Conservation (phyloP, 2,329 filamentous ascomycete species). For the Neurospora crassa region DNA sequence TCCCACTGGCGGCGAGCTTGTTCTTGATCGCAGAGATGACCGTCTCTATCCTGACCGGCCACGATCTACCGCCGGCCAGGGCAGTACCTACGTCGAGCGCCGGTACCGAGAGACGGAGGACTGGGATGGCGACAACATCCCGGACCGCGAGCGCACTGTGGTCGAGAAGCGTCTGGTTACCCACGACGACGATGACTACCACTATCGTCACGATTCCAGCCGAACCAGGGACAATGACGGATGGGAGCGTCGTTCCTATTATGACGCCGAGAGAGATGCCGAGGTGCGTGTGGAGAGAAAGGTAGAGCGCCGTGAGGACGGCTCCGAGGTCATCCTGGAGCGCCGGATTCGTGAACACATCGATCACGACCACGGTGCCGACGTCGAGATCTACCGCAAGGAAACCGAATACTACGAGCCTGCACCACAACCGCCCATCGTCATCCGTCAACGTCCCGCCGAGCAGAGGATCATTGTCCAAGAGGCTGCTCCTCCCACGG, state of each 20-base stretch:
- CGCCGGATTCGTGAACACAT: slow-evolving; percentile 39
- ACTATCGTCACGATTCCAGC: slow-evolving; percentile 24
- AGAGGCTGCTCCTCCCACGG: slow-evolving; percentile 25
- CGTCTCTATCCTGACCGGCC: slow-evolving; percentile 38
- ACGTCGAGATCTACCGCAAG: slow-evolving; percentile 50
- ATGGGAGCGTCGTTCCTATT: slow-evolving; percentile 25
- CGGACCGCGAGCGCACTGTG: slow-evolving; percentile 19
- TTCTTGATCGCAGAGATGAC: slow-evolving; percentile 33
- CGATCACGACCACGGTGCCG: slow-evolving; percentile 35
- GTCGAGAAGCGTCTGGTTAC: slow-evolving; percentile 25
- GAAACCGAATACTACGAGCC: slow-evolving; percentile 54
- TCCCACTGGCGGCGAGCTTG: slow-evolving; percentile 29
- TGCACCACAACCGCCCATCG: slow-evolving; percentile 36
- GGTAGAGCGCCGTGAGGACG: slow-evolving; percentile 33
- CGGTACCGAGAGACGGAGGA: slow-evolving; percentile 15
- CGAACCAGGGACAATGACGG: slow-evolving; percentile 23
- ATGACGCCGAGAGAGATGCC: slow-evolving; percentile 28
- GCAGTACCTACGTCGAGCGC: slow-evolving; percentile 22
- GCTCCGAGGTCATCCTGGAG: slow-evolving; percentile 42
- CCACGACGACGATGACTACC: slow-evolving; percentile 27
- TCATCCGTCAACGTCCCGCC: slow-evolving; percentile 18
- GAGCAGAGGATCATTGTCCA: slow-evolving; percentile 19
- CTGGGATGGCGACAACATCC: slow-evolving; percentile 12
- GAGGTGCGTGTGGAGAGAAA: slow-evolving; percentile 34
- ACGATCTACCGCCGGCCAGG: slow-evolving; percentile 38